These are phyloP conservation scores for Pseudocercospora vitis DNA, from an alignment of 2,329 filamentous ascomycete genomes.

Conservation along the genomic window DNA sequence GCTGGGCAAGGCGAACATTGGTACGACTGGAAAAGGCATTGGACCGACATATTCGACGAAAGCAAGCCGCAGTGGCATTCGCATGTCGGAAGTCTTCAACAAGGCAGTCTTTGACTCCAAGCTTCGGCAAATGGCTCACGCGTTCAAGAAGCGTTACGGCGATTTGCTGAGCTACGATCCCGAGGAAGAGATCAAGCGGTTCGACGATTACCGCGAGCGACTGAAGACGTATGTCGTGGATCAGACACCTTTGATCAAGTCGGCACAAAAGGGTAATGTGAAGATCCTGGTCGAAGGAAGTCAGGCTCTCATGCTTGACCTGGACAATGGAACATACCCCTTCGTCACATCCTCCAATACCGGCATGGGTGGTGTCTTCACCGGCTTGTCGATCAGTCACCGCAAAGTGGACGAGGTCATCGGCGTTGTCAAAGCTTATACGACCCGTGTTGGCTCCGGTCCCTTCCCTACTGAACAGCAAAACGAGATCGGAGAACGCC, in stretches of 20 bases:
- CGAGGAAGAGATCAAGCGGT: conserved; percentile 66
- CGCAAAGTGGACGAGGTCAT: conserved; percentile 62
- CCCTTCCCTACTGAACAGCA: conserved; percentile 68
- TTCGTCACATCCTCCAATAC: conserved; percentile 63
- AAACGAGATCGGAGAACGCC: conserved; percentile 57
- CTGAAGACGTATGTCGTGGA: conserved; percentile 66
- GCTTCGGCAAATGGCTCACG: conserved; percentile 60
- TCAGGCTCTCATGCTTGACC: conserved; percentile 67
- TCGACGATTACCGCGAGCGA: conserved; percentile 58
- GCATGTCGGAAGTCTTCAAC: conserved; percentile 67
- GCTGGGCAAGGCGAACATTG: conserved; percentile 52
- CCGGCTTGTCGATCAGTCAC: conserved; percentile 62
- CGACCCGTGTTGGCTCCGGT: conserved; percentile 58
- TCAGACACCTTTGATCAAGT: conserved; percentile 63
- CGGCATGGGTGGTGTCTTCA: conserved; percentile 62
- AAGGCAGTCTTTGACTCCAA: conserved; percentile 65
- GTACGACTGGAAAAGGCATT: conserved; percentile 51
- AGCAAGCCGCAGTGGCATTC: conserved; percentile 65
- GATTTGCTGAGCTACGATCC: conserved; percentile 66
- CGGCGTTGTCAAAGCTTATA: conserved; percentile 68
- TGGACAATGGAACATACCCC: conserved; percentile 63
- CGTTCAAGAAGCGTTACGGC: conserved; percentile 69
- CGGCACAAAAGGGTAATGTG: conserved; percentile 58
- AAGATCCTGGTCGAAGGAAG: conserved; percentile 69
- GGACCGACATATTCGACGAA: conserved; percentile 64